Conservation (phyloP, 2,329 filamentous ascomycete genomes). For the Capronia epimyces region DNA sequence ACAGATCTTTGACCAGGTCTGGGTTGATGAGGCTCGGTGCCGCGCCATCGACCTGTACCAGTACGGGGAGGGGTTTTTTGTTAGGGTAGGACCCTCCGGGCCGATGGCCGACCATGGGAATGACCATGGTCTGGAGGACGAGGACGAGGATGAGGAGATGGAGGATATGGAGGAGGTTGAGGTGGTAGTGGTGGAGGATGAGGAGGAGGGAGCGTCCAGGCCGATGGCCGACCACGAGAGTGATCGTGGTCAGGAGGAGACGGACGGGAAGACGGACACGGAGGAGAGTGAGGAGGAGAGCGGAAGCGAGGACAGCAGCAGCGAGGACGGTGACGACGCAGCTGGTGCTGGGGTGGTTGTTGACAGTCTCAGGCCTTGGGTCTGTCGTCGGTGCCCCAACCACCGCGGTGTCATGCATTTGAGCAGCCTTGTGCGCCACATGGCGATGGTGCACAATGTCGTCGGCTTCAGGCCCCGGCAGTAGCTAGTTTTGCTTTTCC, state of each 20-base stretch:
- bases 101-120: neutral
- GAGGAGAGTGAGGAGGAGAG: neutral
- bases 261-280: neutral
- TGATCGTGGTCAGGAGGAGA: neutral
- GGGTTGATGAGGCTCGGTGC: neutral
- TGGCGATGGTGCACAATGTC: neutral
- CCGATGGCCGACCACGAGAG: slow-evolving; percentile 1
- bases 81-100: neutral
- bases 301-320: neutral
- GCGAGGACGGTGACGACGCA: neutral
- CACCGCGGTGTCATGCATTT: neutral
- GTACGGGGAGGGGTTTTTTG: neutral
- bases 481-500: neutral
- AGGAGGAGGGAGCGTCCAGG: neutral
- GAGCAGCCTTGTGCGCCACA: slow-evolving; percentile 1
- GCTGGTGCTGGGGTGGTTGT: neutral
- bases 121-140: neutral
- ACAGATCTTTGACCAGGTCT: neutral
- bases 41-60: neutral
- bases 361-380: neutral
- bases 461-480: neutral
- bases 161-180: neutral
- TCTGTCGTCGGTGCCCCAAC: neutral
- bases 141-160: neutral
- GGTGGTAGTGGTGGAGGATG: too few relatives aligned